phyloP scores from a whole-genome alignment of 371 early-diverging fungal species.

The Mortierella sp. region DNA sequence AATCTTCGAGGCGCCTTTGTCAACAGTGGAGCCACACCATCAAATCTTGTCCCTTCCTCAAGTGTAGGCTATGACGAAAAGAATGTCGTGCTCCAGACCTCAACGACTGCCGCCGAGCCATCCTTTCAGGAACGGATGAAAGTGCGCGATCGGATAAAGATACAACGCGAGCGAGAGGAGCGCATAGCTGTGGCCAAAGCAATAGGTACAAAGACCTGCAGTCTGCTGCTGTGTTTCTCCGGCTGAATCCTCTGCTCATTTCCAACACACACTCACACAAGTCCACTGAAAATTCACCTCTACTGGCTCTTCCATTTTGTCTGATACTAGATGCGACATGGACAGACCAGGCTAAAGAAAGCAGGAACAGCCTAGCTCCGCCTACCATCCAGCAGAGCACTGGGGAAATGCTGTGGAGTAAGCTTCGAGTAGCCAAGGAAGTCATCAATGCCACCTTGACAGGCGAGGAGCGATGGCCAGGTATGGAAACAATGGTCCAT shows the following conservation, averaged over 20 bases:
- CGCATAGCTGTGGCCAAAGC: constrained; percentile 21
- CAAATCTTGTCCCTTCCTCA: too few relatives aligned
- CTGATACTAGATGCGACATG: too few relatives aligned
- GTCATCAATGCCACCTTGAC: constrained; percentile 64
- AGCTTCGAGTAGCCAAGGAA: constrained; percentile 65
- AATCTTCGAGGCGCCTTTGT: too few relatives aligned
- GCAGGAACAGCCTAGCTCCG: not conserved
- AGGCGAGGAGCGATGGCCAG: constrained; percentile 57
- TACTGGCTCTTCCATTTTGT: too few relatives aligned
- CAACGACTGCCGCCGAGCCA: constrained; percentile 8
- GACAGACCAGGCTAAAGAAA: not conserved
- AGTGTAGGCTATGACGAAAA: too few relatives aligned
- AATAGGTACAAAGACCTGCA: not conserved
- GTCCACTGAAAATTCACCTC: too few relatives aligned
- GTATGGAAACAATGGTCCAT: constrained; percentile 17
- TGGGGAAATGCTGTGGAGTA: constrained; percentile 58
- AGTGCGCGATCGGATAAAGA: constrained; percentile 39
- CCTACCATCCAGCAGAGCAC: constrained; percentile 15
- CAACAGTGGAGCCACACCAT: too few relatives aligned
- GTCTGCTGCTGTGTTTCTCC: not conserved
- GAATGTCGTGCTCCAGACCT: too few relatives aligned
- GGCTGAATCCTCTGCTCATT: not conserved
- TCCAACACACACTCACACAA: not conserved
- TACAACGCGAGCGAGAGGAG: constrained; percentile 38
- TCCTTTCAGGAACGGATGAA: constrained; percentile 46